Conservation (phyloP, 495 filamentous ascomycete species). For the Hyaloscypha bicolor region DNA sequence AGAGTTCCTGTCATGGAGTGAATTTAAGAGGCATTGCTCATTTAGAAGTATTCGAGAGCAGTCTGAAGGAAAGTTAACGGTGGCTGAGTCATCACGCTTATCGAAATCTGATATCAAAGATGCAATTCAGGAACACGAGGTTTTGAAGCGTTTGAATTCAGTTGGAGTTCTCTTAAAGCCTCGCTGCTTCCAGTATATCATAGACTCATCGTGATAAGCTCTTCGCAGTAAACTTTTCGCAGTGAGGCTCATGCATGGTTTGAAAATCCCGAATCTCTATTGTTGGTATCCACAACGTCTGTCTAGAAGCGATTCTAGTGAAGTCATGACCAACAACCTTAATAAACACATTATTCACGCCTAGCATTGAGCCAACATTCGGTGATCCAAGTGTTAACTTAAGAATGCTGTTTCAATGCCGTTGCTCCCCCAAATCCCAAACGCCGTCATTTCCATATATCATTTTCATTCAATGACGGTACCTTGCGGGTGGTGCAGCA, state of each 20-base stretch:
- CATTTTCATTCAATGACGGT: slow-evolving; percentile 24
- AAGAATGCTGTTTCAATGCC: slow-evolving; percentile 7
- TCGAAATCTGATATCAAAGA: not conserved
- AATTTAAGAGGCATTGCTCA: not conserved
- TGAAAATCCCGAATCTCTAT: slow-evolving; percentile 15
- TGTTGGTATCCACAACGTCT: slow-evolving; percentile 2
- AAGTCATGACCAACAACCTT: slow-evolving; percentile 4
- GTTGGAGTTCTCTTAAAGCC: not conserved
- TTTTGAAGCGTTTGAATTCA: not conserved
- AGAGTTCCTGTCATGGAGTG: not conserved
- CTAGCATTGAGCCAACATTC: slow-evolving; percentile 25
- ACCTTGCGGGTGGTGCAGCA: not conserved
- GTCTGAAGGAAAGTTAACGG: not conserved
- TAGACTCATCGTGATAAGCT: too few relatives aligned
- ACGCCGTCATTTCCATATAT: slow-evolving; percentile 35
- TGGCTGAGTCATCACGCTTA: not conserved
- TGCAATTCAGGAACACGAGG: not conserved
- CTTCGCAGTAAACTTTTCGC: not conserved
- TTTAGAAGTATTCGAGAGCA: not conserved
- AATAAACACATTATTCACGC: slow-evolving; percentile 26
- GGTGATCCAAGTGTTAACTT: slow-evolving; percentile 26
- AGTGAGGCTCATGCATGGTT: not conserved
- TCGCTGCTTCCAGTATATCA: not conserved
- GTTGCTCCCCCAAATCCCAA: slow-evolving; percentile 22
- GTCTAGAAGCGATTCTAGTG: slow-evolving; percentile 15